Base-by-base conservation (phyloP, 2,329 filamentous ascomycete genomes). In the Trichoderma sp. region DNA sequence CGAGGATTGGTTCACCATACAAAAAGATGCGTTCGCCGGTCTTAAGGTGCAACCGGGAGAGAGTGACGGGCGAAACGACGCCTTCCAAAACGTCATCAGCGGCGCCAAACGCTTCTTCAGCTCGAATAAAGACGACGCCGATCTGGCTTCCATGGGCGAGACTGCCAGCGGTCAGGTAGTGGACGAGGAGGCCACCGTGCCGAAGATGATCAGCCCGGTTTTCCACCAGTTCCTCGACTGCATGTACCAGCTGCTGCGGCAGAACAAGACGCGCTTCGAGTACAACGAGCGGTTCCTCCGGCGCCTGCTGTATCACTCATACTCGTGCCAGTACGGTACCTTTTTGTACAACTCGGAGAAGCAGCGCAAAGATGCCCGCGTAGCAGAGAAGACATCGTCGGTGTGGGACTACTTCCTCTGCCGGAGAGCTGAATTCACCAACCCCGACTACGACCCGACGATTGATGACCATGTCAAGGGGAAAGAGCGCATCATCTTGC, bases 161-260 rank as follows among this genome's bases (percentile, higher is more conserved):
- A 72, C 76, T 17, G 73, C 76, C 4, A 76, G 76, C 17, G 76
- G 74, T 30, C 77, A 76, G 54, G 74, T 78, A 43, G 78, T 82
- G 19, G 80, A 83, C n/a, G 79, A 81, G 69, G 87, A 92, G 70
- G 85, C 88, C 10, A 97, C 93, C 0, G 88, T 88, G 66, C 88
- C 89, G n/a, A 95, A 92, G 70, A 95, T 98, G 79, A 90, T 96
- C 41, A 96, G 93, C 67, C 95, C 95, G 0, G 91, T 99, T 26
- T 99, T 99, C 77, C 95, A 99, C 72, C 95, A 99, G 74, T 99
- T 98, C 77, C 85, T 99, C 10, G 95, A 98, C 73, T 93, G 92
- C 44, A 92, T 92, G 1, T 98, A 95, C 74, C 95, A 99, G 75
- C 82, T 99, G 30, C 79, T 96, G 26, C 84, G 91, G 67, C 95